These are phyloP conservation scores for Taphrina wiesneri DNA, from an alignment of 1,139 yeast species.

Conservation along the genomic window DNA sequence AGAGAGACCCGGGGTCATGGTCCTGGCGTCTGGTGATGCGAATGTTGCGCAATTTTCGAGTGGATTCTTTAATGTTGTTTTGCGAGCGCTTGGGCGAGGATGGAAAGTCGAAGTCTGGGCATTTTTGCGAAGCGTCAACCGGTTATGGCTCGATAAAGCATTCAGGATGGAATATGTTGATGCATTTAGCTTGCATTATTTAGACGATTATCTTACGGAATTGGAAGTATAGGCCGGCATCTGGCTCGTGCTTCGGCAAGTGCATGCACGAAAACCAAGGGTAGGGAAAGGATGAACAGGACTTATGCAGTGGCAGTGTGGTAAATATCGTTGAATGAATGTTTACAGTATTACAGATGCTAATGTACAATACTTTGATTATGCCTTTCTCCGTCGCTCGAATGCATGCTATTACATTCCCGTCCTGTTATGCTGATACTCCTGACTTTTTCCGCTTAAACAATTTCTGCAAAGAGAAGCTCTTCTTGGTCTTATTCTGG, in stretches of 20 bases:
- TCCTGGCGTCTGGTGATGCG: constrained; percentile 35
- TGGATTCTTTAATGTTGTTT: constrained; percentile 33
- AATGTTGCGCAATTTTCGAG: constrained; percentile 30
- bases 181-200: constrained; percentile 15
- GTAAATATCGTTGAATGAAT: background rate
- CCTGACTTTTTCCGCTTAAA: constrained; percentile 6
- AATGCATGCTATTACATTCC: background rate
- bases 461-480: background rate
- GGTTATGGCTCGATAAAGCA: constrained; percentile 21
- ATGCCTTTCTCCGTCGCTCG: background rate
- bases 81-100: constrained; percentile 32
- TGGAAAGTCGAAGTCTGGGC: constrained; percentile 34
- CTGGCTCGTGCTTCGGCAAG: background rate
- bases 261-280: background rate
- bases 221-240: background rate
- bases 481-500: constrained; percentile 11
- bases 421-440: background rate
- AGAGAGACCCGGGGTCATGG: constrained; percentile 23
- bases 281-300: background rate
- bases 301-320: background rate
- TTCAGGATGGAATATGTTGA: constrained; percentile 14
- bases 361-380: background rate
- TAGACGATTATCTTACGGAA: constrained; percentile 27
- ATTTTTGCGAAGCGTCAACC: constrained; percentile 17
- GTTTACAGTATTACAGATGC: background rate